These are phyloP conservation scores for Heterobasidion occidentale DNA, from an alignment of 1,284 basidiomycete genomes.

Conservation along the genomic window DNA sequence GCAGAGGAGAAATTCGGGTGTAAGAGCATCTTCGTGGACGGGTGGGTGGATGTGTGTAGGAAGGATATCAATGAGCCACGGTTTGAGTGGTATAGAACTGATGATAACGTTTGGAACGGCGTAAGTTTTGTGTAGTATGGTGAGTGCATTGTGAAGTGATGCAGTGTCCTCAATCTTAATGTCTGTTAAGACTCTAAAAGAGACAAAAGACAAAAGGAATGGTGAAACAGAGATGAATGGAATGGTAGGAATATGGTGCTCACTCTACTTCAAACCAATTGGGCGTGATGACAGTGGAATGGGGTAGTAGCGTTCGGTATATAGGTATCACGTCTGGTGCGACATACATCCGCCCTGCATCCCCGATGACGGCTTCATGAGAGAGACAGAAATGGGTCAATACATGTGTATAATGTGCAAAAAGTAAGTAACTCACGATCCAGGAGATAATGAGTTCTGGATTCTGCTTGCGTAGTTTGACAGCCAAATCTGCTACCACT, in stretches of 20 bases:
- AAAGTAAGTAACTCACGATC: constrained; percentile 71
- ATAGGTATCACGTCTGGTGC: constrained; percentile 83
- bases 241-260: constrained; percentile 21
- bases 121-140: constrained; percentile 68
- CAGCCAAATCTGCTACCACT: constrained; percentile 59
- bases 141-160: constrained; percentile 66
- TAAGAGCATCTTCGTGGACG: constrained; percentile 16
- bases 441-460: constrained; percentile 76
- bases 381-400: not conserved
- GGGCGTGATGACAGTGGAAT: constrained; percentile 89
- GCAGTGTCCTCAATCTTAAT: constrained; percentile 55
- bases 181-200: constrained; percentile 65
- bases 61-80: constrained; percentile 44
- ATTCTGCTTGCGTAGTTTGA: constrained; percentile 46
- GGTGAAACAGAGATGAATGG: not conserved
- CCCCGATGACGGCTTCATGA: constrained; percentile 75
- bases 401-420: not conserved
- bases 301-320: constrained; percentile 73
- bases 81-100: constrained; percentile 73
- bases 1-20: constrained; percentile 60
- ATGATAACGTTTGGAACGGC: constrained; percentile 84
- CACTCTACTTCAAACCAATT: constrained; percentile 99
- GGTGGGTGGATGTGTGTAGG: constrained; percentile 35
- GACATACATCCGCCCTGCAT: constrained; percentile 85
- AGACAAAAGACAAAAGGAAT: constrained; percentile 2